phyloP scores from a whole-genome alignment of 352 stramenopile genomes.

The Globisporangium radiosum region DNA sequence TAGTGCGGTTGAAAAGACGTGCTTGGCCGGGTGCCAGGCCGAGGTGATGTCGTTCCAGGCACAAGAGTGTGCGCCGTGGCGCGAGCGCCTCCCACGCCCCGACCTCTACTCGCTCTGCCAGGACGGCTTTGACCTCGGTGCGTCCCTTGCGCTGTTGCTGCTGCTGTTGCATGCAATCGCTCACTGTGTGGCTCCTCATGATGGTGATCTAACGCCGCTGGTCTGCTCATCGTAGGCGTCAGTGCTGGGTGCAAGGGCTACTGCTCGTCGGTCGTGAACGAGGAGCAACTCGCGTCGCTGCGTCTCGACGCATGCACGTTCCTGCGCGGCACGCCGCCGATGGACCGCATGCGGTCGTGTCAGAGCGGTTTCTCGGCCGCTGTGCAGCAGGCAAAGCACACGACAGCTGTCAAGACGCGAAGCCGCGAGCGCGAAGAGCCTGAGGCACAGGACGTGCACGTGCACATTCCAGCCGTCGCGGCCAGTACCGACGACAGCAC shows the following conservation, averaged over 20 bases:
- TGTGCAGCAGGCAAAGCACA: constrained; percentile 24
- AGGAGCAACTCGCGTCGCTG: constrained; percentile 24
- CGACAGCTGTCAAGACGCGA: background rate
- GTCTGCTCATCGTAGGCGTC: constrained; percentile 12
- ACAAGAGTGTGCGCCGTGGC: constrained; percentile 31
- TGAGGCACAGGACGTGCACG: background rate
- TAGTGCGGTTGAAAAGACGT: constrained; percentile 8
- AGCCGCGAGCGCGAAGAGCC: background rate
- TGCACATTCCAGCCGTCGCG: background rate
- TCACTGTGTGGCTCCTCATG: background rate
- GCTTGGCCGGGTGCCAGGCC: constrained; percentile 28
- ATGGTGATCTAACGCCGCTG: too few relatives aligned
- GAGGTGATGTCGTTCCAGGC: constrained; percentile 36
- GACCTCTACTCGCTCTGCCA: constrained; percentile 49
- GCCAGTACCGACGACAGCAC: background rate
- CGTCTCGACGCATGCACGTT: constrained; percentile 37
- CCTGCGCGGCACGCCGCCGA: constrained; percentile 27
- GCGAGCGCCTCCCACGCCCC: constrained; percentile 33
- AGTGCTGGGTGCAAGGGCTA: constrained; percentile 31
- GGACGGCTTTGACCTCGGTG: constrained; percentile 28
- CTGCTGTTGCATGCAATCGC: too few relatives aligned
- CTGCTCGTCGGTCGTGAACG: constrained; percentile 19
- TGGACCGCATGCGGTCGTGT: constrained; percentile 34
- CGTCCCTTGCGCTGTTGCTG: background rate
- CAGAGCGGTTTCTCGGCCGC: constrained; percentile 36